A percentile compares a stretch with the other conserved stretches of the same genome.
phyloP scores from a whole-genome alignment of 2,329 filamentous ascomycete genomes.

The Zasmidium citrigriseum region DNA sequence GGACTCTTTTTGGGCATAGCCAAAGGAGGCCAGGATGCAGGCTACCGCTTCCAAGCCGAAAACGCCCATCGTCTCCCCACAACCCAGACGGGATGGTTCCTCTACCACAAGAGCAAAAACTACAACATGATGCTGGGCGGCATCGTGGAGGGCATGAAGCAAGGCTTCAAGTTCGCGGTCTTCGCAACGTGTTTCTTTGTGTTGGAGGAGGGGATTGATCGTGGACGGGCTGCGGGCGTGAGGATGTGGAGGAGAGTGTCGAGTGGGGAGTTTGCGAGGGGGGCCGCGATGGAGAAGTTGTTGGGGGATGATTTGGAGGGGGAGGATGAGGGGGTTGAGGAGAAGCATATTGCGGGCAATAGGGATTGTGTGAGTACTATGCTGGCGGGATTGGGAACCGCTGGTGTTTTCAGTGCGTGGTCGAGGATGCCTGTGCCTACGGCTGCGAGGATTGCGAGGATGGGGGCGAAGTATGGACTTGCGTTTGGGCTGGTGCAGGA shows the following conservation, averaged over 20 bases:
- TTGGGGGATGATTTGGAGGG: slow-evolving; percentile 28
- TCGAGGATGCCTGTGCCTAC: slow-evolving; percentile 75
- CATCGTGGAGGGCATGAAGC: slow-evolving; percentile 73
- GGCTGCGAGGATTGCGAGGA: slow-evolving; percentile 66
- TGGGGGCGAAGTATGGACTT: slow-evolving; percentile 76
- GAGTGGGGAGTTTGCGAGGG: slow-evolving; percentile 3
- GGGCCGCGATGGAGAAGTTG: not conserved
- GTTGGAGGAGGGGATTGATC: slow-evolving; percentile 83
- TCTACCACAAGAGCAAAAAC: slow-evolving; percentile 99
- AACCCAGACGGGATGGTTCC: slow-evolving; percentile 84
- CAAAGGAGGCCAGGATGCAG: slow-evolving; percentile 40
- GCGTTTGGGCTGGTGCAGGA: slow-evolving; percentile 83
- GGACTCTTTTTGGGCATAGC: slow-evolving; percentile 35
- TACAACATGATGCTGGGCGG: slow-evolving; percentile 81
- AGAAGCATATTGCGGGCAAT: slow-evolving; percentile 42
- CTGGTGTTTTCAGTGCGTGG: slow-evolving; percentile 83
- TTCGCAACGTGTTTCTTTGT: slow-evolving; percentile 77
- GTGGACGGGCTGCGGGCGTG: slow-evolving; percentile 65
- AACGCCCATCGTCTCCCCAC: slow-evolving; percentile 91
- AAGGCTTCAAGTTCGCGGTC: slow-evolving; percentile 68
- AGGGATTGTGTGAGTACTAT: slow-evolving; percentile 81
- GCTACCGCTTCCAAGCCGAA: slow-evolving; percentile 87
- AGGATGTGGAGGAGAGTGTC: slow-evolving; percentile 41
- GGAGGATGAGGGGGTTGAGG: slow-evolving; percentile 31
- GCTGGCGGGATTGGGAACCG: slow-evolving; percentile 78